Base-by-base conservation (phyloP, 1,139 yeast genomes). In the Geotrichum bryndzae region DNA sequence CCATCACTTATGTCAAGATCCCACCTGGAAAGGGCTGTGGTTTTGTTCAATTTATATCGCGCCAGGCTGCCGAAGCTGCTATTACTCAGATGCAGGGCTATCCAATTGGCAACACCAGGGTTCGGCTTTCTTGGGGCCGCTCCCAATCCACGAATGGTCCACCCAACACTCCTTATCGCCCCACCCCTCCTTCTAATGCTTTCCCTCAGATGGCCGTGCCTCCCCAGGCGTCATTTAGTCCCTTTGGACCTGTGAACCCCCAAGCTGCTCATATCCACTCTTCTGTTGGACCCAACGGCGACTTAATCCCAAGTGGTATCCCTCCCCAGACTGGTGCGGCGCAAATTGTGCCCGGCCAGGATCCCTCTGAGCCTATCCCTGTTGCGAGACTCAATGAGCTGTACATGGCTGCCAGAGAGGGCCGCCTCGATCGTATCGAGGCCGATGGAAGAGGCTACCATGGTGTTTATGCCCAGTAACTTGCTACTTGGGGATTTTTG, bases 21-120 rank as follows among this genome's bases (percentile, higher is more conserved):
- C 97, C 97, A 10, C 86, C 87, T 4, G 96, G 96, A 18, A 91
- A 91, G 72, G 95, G 95, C 62, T 91, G 97, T 76, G 98, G 97
- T 1, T 92, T 91, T 77, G 92, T 91, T 62, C 95, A 89, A 73
- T 91, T 86, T 72, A 82, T 85, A 35, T 82, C 84, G 52, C 81
- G 96, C 63, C 87, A 85, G 66, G 88, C 90, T 66, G 97, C 97
- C 0, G 97, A 91, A 73, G 85, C 86, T 58, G 96, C 97, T 15
- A 90, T 91, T 67, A 84, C 87, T 54, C 89, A 89, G 60, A 88
- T 92, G 96, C 96, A 91, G 76, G 97, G 97, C 3, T 91, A 86
- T 71, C 86, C 91, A 48, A 87, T 92, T 69, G 95, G 91, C 13
- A 95, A 92, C 59, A 86, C 89, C 59, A 81, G 97, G 60, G 88